Evolutionary conservation across 495 filamentous ascomycete species (phyloP).

Genomic region (Talaromyces ruber): DNA sequence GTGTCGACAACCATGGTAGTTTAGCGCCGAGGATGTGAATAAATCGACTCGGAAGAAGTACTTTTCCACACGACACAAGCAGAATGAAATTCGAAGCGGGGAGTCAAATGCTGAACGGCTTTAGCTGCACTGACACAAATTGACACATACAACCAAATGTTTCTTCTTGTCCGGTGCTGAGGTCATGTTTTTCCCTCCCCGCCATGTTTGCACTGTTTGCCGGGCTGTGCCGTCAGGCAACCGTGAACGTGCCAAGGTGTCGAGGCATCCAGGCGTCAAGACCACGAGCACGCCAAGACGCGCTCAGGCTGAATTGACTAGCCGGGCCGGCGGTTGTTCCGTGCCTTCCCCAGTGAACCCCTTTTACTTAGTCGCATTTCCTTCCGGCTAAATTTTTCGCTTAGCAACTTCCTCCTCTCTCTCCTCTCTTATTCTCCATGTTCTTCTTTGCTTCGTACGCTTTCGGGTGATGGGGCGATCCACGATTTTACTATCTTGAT

Average conservation of each 20-base stretch:
- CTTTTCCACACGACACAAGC: background rate
- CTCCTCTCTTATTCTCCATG: background rate
- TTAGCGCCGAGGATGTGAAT: conserved; percentile 1
- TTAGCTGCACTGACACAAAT: background rate
- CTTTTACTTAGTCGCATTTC: background rate
- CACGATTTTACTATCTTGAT: background rate
- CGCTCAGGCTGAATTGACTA: background rate
- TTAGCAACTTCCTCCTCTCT: background rate
- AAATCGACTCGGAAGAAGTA: conserved; percentile 6
- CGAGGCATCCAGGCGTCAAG: background rate
- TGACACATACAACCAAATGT: background rate
- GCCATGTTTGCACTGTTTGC: conserved; percentile 7
- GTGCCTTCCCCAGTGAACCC: background rate
- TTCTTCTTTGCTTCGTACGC: background rate
- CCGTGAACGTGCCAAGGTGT: background rate
- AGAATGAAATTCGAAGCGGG: background rate
- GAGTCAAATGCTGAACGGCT: background rate
- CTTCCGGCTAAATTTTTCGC: background rate
- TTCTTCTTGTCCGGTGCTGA: background rate
- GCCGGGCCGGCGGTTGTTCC: conserved; percentile 1
- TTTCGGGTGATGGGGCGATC: background rate
- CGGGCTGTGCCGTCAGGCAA: background rate
- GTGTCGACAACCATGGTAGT: conserved; percentile 73
- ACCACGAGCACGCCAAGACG: background rate
- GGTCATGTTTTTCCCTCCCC: conserved; percentile 3